phyloP scores from a whole-genome alignment of 257 asterid species.

The Scutellaria baicalensis region DNA sequence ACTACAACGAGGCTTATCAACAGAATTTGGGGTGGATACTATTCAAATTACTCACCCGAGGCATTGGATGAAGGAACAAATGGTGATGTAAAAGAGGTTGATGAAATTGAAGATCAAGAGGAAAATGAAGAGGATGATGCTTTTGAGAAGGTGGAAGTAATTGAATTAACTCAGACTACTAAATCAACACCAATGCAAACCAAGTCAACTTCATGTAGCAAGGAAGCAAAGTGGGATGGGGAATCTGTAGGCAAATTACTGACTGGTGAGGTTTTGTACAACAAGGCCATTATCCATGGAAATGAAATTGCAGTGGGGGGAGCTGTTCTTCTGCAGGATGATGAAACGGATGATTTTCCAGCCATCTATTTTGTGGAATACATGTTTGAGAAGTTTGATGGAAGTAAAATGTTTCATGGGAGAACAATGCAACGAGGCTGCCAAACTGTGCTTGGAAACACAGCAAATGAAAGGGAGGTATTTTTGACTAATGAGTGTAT shows the following conservation, averaged over 20 bases:
- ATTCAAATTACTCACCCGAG: slow-evolving; percentile 76
- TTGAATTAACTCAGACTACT: slow-evolving; percentile 32
- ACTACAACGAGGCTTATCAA: slow-evolving; percentile 81
- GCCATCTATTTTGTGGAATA: slow-evolving; percentile 67
- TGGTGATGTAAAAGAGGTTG: slow-evolving; percentile 55
- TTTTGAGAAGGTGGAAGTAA: slow-evolving; percentile 34
- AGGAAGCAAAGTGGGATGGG: slow-evolving; percentile 63
- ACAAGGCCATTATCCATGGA: slow-evolving; percentile 45
- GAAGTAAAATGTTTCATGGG: slow-evolving; percentile 83
- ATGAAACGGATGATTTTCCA: slow-evolving; percentile 39
- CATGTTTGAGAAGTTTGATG: slow-evolving; percentile 68
- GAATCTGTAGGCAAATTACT: slow-evolving; percentile 47
- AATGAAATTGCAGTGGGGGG: slow-evolving; percentile 50
- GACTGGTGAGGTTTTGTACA: slow-evolving; percentile 53
- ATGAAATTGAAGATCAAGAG: slow-evolving; percentile 64
- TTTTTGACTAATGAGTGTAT: slow-evolving; percentile 74
- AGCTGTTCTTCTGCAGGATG: slow-evolving; percentile 56
- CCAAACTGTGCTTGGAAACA: slow-evolving; percentile 80
- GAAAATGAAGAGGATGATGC: slow-evolving; percentile 60
- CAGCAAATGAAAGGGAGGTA: slow-evolving; percentile 81
- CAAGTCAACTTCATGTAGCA: slow-evolving; percentile 33
- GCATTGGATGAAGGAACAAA: slow-evolving; percentile 32
- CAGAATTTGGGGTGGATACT: slow-evolving; percentile 91
- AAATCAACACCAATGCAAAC: slow-evolving; percentile 25
- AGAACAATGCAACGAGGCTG: slow-evolving; percentile 68